Evolutionary conservation across 768 basidiomycete genomes (phyloP).

Genomic region (Rhodotorula taiwanensis): DNA sequence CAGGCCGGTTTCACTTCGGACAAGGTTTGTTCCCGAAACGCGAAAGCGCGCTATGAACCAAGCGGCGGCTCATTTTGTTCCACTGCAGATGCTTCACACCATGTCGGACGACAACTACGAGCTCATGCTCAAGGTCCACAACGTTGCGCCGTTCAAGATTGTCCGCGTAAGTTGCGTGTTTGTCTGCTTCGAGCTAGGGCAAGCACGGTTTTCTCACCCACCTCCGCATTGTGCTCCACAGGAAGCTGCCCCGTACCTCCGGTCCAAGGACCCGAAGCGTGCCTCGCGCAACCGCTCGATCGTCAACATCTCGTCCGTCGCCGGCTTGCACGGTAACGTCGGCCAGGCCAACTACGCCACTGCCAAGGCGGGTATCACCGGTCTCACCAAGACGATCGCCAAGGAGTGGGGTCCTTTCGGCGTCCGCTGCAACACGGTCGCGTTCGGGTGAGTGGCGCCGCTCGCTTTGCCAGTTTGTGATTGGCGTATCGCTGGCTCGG

Average conservation of each 20-base stretch:
- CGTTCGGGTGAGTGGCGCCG: slow-evolving; percentile 27
- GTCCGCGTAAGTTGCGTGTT: slow-evolving; percentile 45
- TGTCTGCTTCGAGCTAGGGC: too few relatives aligned
- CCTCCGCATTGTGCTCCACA: slow-evolving; percentile 44
- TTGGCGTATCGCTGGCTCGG: too few relatives aligned
- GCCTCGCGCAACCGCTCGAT: slow-evolving; percentile 59
- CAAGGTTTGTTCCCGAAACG: slow-evolving; percentile 3
- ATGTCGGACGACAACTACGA: slow-evolving; percentile 75
- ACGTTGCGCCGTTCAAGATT: slow-evolving; percentile 77
- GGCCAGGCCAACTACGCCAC: slow-evolving; percentile 54
- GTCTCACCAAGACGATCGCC: slow-evolving; percentile 74
- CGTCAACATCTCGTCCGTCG: slow-evolving; percentile 67
- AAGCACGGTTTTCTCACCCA: too few relatives aligned
- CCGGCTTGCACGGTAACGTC: slow-evolving; percentile 73
- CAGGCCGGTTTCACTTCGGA: slow-evolving; percentile 46
- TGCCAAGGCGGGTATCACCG: slow-evolving; percentile 55
- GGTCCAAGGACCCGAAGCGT: slow-evolving; percentile 60
- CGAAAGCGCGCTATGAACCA: neutral
- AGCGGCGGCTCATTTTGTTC: too few relatives aligned
- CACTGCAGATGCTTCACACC: slow-evolving; percentile 59
- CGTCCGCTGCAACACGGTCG: slow-evolving; percentile 24
- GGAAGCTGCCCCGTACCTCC: slow-evolving; percentile 72
- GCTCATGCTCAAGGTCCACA: slow-evolving; percentile 75
- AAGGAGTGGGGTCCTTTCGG: slow-evolving; percentile 64
- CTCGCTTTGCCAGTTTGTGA: neutral